A percentile compares a stretch with the other conserved stretches of the same genome.
phyloP scores from a whole-genome alignment of 257 asterid genomes.

The Solanum sitiens region DNA sequence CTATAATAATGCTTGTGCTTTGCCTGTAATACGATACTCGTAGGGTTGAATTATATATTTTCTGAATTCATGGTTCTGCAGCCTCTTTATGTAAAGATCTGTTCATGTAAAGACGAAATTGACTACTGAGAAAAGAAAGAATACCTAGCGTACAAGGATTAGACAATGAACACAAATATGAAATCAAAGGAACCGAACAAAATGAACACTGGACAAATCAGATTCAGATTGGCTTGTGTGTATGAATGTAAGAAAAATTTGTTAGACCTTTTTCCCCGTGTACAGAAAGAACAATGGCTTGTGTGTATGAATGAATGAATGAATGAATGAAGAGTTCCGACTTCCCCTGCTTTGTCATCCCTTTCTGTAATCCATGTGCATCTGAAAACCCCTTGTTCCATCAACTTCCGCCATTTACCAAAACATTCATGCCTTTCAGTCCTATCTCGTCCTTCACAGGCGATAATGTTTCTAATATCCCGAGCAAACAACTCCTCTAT shows the following conservation, averaged over 20 bases:
- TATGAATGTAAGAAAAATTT: conserved; percentile 9
- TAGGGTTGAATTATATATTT: no score
- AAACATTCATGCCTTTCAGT: conserved; percentile 61
- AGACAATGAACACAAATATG: not conserved
- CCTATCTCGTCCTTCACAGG: conserved; percentile 77
- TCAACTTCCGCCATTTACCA: conserved; percentile 46
- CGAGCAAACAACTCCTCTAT: conserved; percentile 73
- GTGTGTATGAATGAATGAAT: not conserved
- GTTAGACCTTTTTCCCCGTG: conserved; percentile 7
- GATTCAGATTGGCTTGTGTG: no score
- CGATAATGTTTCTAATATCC: conserved; percentile 56
- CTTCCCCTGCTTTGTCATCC: conserved; percentile 32
- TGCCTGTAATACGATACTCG: no score
- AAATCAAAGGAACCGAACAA: not conserved
- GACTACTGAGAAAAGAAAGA: not conserved
- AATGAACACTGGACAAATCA: conserved; percentile 1
- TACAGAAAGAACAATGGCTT: conserved; percentile 1
- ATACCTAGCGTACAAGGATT: not conserved
- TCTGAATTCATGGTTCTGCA: no score
- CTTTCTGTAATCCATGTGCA: conserved; percentile 39
- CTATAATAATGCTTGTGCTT: no score
- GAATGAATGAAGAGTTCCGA: not conserved
- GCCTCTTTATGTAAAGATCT: not conserved
- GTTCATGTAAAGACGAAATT: not conserved
- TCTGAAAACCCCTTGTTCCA: conserved; percentile 64